A percentile compares a stretch with the other conserved stretches of the same genome.
Conservation (phyloP, 768 basidiomycete genomes). For the Clitopilus passeckerianus region DNA sequence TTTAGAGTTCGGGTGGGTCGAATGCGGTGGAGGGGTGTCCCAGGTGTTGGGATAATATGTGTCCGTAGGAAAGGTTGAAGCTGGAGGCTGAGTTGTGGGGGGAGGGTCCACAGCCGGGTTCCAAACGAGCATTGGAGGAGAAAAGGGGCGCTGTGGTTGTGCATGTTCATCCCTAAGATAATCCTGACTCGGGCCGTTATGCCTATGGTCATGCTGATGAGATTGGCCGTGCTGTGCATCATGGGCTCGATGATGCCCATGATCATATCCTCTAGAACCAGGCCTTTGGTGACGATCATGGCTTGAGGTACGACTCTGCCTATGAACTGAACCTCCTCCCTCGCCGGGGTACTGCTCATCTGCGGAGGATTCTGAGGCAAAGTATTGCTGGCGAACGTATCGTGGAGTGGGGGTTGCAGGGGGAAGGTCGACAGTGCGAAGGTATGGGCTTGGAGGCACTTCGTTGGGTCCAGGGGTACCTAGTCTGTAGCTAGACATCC, state of each 20-base stretch:
- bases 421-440: conserved; percentile 46
- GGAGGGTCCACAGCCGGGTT: conserved; percentile 80
- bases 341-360: not conserved
- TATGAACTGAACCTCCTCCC: not conserved
- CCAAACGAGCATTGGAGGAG: conserved; percentile 71
- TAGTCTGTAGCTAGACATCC: conserved; percentile 24
- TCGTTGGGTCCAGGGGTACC: conserved; percentile 62
- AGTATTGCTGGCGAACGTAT: conserved; percentile 7
- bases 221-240: not conserved
- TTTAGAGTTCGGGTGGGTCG: conserved; percentile 13
- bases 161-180: conserved; percentile 7
- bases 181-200: not conserved
- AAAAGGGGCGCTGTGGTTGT: conserved; percentile 40
- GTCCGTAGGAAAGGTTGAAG: conserved; percentile 61
- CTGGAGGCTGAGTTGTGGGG: conserved; percentile 51
- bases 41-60: conserved; percentile 84
- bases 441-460: conserved; percentile 56
- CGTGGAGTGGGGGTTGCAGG: conserved; percentile 30
- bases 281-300: not conserved
- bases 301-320: conserved; percentile 2
- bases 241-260: not conserved
- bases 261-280: not conserved
- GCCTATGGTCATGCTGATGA: not conserved
- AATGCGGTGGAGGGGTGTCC: conserved; percentile 51
- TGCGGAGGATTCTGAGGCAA: not conserved